Percentiles rank a stretch among this genome's conserved stretches.
Conservation (phyloP, 1,284 basidiomycete species). For the Malassezia globosa region DNA sequence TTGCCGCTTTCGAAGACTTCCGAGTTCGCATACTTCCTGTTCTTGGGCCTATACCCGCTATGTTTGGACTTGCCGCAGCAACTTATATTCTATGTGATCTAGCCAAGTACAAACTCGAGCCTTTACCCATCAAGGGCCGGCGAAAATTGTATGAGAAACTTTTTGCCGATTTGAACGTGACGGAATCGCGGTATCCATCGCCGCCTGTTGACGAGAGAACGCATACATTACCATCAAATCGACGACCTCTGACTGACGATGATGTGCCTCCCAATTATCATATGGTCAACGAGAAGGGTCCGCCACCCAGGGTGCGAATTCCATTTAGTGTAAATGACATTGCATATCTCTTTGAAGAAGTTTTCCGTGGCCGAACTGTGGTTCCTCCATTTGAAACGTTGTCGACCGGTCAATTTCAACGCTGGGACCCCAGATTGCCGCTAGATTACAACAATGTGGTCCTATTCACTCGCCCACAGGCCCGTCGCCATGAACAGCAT, state of each 20-base stretch:
- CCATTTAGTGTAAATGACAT: slow-evolving; percentile 41
- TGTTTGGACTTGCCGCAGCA: slow-evolving; percentile 43
- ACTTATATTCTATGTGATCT: slow-evolving; percentile 44
- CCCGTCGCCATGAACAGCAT: slow-evolving; percentile 31
- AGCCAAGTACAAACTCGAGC: slow-evolving; percentile 36
- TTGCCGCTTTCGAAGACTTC: slow-evolving; percentile 86
- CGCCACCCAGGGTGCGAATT: slow-evolving; percentile 21
- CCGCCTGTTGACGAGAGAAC: slow-evolving; percentile 1
- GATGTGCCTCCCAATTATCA: slow-evolving; percentile 14
- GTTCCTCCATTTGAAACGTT: slow-evolving; percentile 37
- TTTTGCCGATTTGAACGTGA: slow-evolving; percentile 20
- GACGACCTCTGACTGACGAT: background rate
- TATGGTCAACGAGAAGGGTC: background rate
- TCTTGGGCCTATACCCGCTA: slow-evolving; percentile 53
- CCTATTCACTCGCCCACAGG: slow-evolving; percentile 32
- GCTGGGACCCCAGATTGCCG: slow-evolving; percentile 41
- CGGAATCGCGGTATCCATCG: slow-evolving; percentile 20
- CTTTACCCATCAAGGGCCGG: slow-evolving; percentile 33
- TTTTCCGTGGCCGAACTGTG: slow-evolving; percentile 35
- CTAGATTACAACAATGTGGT: slow-evolving; percentile 39
- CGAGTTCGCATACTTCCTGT: slow-evolving; percentile 80
- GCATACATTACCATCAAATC: background rate
- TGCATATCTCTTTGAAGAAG: slow-evolving; percentile 38
- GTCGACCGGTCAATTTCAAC: slow-evolving; percentile 21
- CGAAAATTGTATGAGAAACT: slow-evolving; percentile 39